Conservation (phyloP, 208 protist genomes). For the Wallacemonas rigidus region DNA sequence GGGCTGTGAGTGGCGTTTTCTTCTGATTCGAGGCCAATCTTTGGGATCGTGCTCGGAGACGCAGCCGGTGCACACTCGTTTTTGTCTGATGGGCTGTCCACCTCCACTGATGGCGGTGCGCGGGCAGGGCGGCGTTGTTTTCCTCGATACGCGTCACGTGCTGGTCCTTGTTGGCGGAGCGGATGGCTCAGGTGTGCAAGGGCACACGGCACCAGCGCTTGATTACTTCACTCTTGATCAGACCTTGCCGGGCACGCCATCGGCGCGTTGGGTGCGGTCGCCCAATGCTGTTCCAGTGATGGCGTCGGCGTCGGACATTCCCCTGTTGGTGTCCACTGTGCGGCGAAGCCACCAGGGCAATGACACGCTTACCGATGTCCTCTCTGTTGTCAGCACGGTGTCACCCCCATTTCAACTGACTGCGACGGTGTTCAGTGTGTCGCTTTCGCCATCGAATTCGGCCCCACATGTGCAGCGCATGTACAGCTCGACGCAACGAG, state of each 20-base stretch:
- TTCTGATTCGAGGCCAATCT: background rate
- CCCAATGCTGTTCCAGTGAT: background rate
- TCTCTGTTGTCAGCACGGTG: background rate
- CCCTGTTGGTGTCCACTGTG: constrained; percentile 5
- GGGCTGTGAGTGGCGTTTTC: constrained; percentile 17
- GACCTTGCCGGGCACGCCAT: background rate
- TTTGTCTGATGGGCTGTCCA: constrained; percentile 8
- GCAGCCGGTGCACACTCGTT: background rate
- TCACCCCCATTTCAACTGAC: background rate
- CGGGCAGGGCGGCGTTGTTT: constrained; percentile 9
- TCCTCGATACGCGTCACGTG: constrained; percentile 3
- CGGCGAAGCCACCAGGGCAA: background rate
- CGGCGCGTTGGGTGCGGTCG: constrained; percentile 5
- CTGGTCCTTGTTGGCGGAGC: background rate
- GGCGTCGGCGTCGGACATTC: background rate
- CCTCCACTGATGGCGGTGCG: constrained; percentile 2
- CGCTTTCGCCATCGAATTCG: background rate
- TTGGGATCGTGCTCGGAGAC: background rate
- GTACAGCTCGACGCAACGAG: constrained; percentile 6
- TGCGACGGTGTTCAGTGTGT: constrained; percentile 4
- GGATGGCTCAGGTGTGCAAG: background rate
- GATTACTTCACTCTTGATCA: constrained; percentile 6
- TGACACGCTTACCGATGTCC: background rate
- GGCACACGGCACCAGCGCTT: background rate
- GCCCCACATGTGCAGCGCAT: background rate